Conservation (phyloP, 345 rosid genomes). For the Populus davidiana region DNA sequence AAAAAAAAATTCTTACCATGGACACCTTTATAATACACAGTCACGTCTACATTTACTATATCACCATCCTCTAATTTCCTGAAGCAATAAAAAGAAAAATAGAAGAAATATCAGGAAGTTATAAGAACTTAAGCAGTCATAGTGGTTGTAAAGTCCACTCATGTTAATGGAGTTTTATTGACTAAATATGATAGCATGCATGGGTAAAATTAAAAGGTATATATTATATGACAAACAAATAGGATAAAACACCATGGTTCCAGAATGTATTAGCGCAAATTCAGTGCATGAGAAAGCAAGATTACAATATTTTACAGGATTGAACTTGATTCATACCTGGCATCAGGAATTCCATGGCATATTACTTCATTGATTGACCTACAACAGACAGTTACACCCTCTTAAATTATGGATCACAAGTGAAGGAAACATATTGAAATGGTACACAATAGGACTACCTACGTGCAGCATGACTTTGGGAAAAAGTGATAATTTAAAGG, state of each 20-base stretch:
- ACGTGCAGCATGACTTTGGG: conserved; percentile 99
- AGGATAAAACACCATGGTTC: background rate
- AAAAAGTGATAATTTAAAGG: conserved; percentile 92
- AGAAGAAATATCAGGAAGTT: too few species aligned
- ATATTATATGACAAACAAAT: too few species aligned
- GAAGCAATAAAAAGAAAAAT: conserved; percentile 20
- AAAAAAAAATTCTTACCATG: conserved; percentile 58
- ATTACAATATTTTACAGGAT: background rate
- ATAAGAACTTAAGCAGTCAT: too few species aligned
- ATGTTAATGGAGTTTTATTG: too few species aligned
- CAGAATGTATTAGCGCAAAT: background rate
- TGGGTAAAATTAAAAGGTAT: background rate
- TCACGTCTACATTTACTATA: conserved; percentile 83
- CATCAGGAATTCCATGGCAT: conserved; percentile 99
- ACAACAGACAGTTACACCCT: conserved; percentile 28
- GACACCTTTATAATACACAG: conserved; percentile 85
- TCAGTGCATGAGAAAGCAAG: background rate
- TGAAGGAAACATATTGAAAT: conserved; percentile 9
- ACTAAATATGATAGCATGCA: too few species aligned
- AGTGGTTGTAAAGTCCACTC: too few species aligned
- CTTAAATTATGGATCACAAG: conserved; percentile 10
- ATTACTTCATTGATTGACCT: conserved; percentile 97
- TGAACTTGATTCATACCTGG: conserved; percentile 49
- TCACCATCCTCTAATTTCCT: conserved; percentile 96
- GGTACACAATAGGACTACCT: conserved; percentile 50